Evolutionary conservation across 768 basidiomycete species (phyloP).

Genomic region (Aureoboletus auriporus): DNA sequence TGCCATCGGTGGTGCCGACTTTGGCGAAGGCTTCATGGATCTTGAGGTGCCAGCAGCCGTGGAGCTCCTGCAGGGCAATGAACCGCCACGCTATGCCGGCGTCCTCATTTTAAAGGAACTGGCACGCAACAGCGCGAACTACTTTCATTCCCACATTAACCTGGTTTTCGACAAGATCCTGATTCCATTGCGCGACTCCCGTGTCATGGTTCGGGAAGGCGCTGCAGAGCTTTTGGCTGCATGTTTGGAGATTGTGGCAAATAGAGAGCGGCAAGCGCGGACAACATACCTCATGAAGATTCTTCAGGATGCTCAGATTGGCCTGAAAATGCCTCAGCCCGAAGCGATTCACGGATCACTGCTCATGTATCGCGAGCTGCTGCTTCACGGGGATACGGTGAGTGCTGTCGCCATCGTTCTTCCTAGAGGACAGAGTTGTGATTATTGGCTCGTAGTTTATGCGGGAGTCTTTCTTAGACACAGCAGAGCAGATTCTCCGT

Average conservation of each 20-base stretch:
- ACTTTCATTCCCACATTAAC: constrained; percentile 85
- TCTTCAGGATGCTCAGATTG: constrained; percentile 82
- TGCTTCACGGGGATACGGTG: constrained; percentile 94
- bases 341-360: constrained; percentile 93
- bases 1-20: constrained; percentile 73
- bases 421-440: neutral
- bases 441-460: constrained; percentile 58
- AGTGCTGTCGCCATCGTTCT: constrained; percentile 23
- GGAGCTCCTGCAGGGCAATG: constrained; percentile 69
- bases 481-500: constrained; percentile 84
- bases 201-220: constrained; percentile 87
- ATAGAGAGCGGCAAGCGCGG: constrained; percentile 63
- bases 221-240: constrained; percentile 92
- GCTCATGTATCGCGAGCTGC: constrained; percentile 84
- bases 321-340: constrained; percentile 73
- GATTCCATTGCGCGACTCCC: constrained; percentile 81
- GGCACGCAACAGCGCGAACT: constrained; percentile 79
- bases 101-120: constrained; percentile 93
- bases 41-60: constrained; percentile 84
- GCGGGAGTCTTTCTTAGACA: constrained; percentile 80
- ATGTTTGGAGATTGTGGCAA: constrained; percentile 82
- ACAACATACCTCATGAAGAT: constrained; percentile 73
- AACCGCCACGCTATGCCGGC: constrained; percentile 87
- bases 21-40: constrained; percentile 88
- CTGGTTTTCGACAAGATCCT: constrained; percentile 92